Conservation (phyloP, 306 rosid genomes). For the Malus sylvestris region DNA sequence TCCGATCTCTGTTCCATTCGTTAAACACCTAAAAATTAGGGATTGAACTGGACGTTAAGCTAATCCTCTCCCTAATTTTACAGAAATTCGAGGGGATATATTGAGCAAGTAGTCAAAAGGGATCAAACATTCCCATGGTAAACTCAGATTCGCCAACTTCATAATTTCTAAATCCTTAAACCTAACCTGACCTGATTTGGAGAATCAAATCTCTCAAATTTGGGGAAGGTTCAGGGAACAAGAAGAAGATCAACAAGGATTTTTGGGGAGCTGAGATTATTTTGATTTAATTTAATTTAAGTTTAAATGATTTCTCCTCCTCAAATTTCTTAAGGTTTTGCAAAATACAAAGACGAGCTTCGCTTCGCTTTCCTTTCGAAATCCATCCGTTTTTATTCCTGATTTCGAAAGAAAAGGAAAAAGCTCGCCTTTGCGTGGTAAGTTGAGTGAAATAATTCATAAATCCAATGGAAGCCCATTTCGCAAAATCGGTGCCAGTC, state of each 20-base stretch:
- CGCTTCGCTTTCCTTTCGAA: not conserved
- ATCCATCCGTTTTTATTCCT: not conserved
- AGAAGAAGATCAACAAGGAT: not conserved
- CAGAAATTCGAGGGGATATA: not conserved
- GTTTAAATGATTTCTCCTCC: not conserved
- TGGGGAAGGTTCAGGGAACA: conserved; percentile 15
- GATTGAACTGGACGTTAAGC: not conserved
- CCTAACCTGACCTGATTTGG: conserved; percentile 15
- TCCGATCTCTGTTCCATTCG: not conserved
- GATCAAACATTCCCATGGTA: not conserved
- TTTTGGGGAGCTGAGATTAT: not conserved
- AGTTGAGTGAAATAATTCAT: not conserved
- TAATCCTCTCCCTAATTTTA: not conserved
- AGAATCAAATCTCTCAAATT: conserved; percentile 6
- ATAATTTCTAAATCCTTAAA: not conserved
- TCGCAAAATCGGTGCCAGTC: conserved; percentile 13
- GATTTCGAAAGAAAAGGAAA: not conserved
- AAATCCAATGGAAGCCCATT: conserved; percentile 20
- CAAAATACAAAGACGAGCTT: conserved; percentile 1
- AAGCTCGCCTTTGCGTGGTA: conserved; percentile 18
- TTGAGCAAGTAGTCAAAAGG: not conserved
- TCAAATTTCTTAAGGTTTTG: not conserved
- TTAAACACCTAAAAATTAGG: not conserved
- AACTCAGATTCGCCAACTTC: not conserved
- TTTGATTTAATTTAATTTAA: no score